These are phyloP conservation scores for Amphicarpaea edgeworthii DNA, from an alignment of 306 rosid species.

Conservation along the genomic window DNA sequence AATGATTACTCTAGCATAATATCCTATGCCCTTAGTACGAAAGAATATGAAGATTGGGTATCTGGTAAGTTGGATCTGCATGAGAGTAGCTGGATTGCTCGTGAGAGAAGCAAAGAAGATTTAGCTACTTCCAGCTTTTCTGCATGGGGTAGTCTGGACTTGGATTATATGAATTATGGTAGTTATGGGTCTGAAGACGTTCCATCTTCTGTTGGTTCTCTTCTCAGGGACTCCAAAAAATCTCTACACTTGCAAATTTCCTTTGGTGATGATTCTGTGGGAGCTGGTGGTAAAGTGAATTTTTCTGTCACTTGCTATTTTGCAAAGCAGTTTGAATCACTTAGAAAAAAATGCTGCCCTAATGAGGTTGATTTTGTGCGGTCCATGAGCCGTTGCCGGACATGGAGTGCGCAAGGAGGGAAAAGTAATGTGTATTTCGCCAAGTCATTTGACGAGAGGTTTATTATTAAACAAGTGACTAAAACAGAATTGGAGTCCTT, in stretches of 20 bases:
- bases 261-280: conserved; percentile 73
- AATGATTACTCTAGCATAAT: conserved; percentile 92
- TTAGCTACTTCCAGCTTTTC: conserved; percentile 65
- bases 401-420: conserved; percentile 99
- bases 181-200: conserved; percentile 84
- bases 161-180: conserved; percentile 77
- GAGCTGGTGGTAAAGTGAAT: conserved; percentile 75
- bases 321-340: conserved; percentile 84
- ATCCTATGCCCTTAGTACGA: conserved; percentile 87
- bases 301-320: conserved; percentile 96
- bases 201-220: conserved; percentile 67
- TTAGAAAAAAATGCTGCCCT: conserved; percentile 90
- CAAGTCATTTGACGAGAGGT: conserved; percentile 91
- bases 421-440: conserved; percentile 98
- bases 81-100: conserved; percentile 57
- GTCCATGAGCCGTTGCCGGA: conserved; percentile 87
- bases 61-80: conserved; percentile 62
- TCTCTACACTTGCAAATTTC: conserved; percentile 79
- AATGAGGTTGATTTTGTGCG: conserved; percentile 81
- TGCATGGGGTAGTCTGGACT: conserved; percentile 79
- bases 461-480: conserved; percentile 91
- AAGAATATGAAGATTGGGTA: conserved; percentile 82
- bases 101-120: conserved; percentile 63
- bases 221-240: conserved; percentile 72
- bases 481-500: conserved; percentile 95